Evolutionary conservation across 202 grass and related monocot species (phyloP), one percentile per base, ranked within the genome.

Genomic region (Zoysia matrella): DNA sequence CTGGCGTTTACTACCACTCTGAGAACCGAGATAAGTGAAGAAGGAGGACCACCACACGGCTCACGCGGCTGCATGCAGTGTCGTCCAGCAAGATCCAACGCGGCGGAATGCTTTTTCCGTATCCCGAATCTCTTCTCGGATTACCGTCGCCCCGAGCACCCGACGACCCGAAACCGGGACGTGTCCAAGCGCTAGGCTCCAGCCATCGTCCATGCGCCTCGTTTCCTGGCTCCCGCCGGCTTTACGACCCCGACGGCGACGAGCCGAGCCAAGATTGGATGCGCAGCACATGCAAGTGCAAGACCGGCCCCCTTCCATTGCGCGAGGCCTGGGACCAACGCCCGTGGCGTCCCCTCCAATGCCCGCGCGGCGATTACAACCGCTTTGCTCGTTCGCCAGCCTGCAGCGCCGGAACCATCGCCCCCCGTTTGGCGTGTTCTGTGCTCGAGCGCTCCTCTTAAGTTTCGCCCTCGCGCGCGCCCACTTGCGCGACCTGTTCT

Each of bases 161-260:
- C 22, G 22, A 22, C 65, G 65, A 69, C 72, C 52, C 54, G 45
- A 60, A 49, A 53, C 82, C 62, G 43, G 78, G 22, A 71, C 45
- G 63, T 16, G 66, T 65, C 83, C 79, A 82, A 58, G 22, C 75
- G 67, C 84, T 76, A 71, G 71, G 58, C 50, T 83, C 88, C 88
- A 84, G 49, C 11, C 61, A 11, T 64, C 18, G 36, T 8, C 61
- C 61, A 5, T 5, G 52, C 60, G 15, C 83, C 61, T 12, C 51
- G 22, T 82, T 65, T 85, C 52, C 6, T 69, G 7, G 56, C 76
- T 74, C 80, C 68, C 61, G 30, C 61, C 36, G 8, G 16, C n/a
- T 7, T 62, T 30, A 55, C 68, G 40, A 49, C 39, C 47, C 22
- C 1, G 6, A 6, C 49, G 60, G 61, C 8, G 60, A 39, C 80